These are phyloP conservation scores for Murraya paniculata DNA, from an alignment of 345 rosid genomes.

Conservation along the genomic window DNA sequence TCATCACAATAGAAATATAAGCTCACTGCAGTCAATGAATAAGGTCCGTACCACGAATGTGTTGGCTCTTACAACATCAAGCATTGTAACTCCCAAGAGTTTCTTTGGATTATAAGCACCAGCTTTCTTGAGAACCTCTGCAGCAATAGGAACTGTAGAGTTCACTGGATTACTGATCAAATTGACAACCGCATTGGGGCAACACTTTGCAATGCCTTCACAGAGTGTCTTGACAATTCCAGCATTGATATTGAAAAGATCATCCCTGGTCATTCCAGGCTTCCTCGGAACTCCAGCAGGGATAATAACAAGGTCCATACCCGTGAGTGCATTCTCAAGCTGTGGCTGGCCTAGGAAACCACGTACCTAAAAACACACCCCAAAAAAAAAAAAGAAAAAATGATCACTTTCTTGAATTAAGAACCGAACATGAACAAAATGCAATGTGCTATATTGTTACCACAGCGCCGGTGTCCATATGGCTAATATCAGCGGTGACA, in stretches of 20 bases:
- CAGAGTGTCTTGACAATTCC: conserved; percentile 83
- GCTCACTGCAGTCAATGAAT: not conserved
- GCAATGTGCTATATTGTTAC: conserved; percentile 26
- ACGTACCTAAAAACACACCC: conserved; percentile 45
- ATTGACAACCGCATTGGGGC: conserved; percentile 76
- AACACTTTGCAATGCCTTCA: conserved; percentile 65
- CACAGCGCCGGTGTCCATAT: conserved; percentile 90
- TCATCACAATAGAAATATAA: not conserved
- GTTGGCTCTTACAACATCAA: conserved; percentile 85
- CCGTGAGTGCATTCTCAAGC: conserved; percentile 70
- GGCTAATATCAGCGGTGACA: conserved; percentile 87
- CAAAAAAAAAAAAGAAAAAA: not conserved
- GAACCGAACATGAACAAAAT: not conserved
- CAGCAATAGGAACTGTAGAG: conserved; percentile 82
- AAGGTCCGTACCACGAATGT: conserved; percentile 63
- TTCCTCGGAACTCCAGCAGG: conserved; percentile 91
- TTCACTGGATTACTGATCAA: conserved; percentile 88
- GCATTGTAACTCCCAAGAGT: conserved; percentile 81
- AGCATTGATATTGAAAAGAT: conserved; percentile 86
- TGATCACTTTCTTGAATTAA: conserved; percentile 5
- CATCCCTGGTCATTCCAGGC: conserved; percentile 92
- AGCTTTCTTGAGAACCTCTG: conserved; percentile 83
- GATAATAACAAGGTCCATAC: conserved; percentile 83
- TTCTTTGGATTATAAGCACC: conserved; percentile 76
- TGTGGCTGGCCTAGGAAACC: conserved; percentile 82